A percentile compares a stretch with the other conserved stretches of the same genome.
Conservation (phyloP, 2,329 filamentous ascomycete species). For the Aspergillus brasiliensis region DNA sequence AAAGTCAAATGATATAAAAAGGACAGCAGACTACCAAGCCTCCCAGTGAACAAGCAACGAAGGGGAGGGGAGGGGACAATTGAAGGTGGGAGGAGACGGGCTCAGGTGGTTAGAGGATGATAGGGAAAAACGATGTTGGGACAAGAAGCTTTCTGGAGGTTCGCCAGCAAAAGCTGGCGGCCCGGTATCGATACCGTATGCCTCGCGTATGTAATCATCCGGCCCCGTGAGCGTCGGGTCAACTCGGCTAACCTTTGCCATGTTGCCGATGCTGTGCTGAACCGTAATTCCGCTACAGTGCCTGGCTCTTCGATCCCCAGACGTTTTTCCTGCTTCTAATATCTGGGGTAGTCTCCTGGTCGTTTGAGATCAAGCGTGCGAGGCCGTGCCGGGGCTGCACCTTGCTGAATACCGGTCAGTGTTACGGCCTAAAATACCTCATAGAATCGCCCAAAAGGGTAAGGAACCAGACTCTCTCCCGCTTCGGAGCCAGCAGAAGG, state of each 20-base stretch:
- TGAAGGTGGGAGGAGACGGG: conserved; percentile 16
- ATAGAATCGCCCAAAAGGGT: neutral
- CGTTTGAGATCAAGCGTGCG: neutral
- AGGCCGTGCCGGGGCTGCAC: neutral
- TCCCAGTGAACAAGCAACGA: conserved; percentile 28
- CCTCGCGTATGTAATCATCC: conserved; percentile 24
- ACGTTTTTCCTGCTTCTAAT: neutral
- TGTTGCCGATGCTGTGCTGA: conserved; percentile 9
- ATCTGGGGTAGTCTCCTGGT: neutral
- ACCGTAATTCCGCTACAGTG: neutral
- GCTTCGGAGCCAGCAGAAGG: neutral
- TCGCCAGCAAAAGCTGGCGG: conserved; percentile 26
- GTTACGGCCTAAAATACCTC: conserved; percentile 5
- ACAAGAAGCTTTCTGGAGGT: conserved; percentile 24
- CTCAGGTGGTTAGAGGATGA: conserved; percentile 12
- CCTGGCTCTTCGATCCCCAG: neutral
- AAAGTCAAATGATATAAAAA: conserved; percentile 26
- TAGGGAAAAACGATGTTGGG: conserved; percentile 30
- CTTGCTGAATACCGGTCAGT: neutral
- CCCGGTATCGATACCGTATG: conserved; percentile 26
- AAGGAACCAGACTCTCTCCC: neutral
- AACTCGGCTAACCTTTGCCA: conserved; percentile 20
- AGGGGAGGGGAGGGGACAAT: conserved; percentile 25
- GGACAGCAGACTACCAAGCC: conserved; percentile 33
- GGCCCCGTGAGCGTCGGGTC: conserved; percentile 18